Conservation (phyloP, 1,139 yeast species). For the Pichia sp. region DNA sequence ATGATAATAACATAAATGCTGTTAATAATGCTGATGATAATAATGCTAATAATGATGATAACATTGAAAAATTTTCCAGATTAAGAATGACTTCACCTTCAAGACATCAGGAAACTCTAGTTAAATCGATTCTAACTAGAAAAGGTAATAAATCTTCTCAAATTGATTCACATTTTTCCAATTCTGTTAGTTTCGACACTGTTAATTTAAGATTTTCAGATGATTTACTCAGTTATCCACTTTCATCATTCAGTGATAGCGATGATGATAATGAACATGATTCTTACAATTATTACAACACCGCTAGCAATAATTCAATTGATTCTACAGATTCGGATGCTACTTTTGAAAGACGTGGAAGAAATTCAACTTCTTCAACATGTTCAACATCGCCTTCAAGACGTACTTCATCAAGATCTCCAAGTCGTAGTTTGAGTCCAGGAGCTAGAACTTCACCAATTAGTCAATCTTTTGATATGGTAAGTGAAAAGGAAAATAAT, state of each 20-base stretch:
- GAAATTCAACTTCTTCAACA: background rate
- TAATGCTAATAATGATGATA: too few species aligned
- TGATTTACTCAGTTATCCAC: slow-evolving; percentile 17
- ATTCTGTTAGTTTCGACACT: slow-evolving; percentile 35
- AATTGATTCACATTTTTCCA: slow-evolving; percentile 12
- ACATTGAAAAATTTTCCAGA: too few species aligned
- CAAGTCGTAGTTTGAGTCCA: slow-evolving; percentile 15
- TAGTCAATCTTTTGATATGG: slow-evolving; percentile 8
- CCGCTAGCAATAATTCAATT: too few species aligned
- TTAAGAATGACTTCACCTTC: background rate
- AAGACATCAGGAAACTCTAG: background rate
- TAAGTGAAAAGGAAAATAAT: slow-evolving; percentile 1
- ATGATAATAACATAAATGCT: too few species aligned
- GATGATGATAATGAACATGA: background rate
- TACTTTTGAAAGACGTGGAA: slow-evolving; percentile 6
- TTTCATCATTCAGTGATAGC: slow-evolving; percentile 11
- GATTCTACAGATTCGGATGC: too few species aligned
- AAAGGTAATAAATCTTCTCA: slow-evolving; percentile 3
- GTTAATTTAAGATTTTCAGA: slow-evolving; percentile 33
- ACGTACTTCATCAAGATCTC: slow-evolving; percentile 10
- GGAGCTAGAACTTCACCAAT: background rate
- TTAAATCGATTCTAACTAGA: slow-evolving; percentile 12
- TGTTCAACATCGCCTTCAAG: background rate
- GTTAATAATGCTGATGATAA: too few species aligned
- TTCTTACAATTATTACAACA: too few species aligned